Conservation (phyloP, 2,329 filamentous ascomycete genomes). For the Lecanosticta acicola region DNA sequence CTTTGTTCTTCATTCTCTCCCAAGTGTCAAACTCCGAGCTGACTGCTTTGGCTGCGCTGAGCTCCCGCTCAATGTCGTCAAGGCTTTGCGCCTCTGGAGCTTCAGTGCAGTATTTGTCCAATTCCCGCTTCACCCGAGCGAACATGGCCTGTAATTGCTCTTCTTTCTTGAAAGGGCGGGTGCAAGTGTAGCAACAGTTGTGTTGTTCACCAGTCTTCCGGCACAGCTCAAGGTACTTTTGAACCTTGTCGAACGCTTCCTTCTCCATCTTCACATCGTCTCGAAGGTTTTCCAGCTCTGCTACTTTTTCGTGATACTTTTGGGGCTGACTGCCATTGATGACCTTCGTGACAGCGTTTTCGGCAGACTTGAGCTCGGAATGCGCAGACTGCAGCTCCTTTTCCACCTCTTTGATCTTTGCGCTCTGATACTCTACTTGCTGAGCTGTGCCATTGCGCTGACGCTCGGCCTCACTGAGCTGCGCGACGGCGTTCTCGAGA, state of each 20-base stretch:
- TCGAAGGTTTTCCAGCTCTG: constrained; percentile 36
- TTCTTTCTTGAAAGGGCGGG: constrained; percentile 58
- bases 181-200: constrained; percentile 72
- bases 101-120: constrained; percentile 12
- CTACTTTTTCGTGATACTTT: constrained; percentile 46
- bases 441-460: constrained; percentile 65
- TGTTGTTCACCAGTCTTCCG: constrained; percentile 53
- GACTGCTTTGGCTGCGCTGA: constrained; percentile 50
- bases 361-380: constrained; percentile 49
- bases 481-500: constrained; percentile 52
- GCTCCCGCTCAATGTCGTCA: constrained; percentile 51
- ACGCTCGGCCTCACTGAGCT: constrained; percentile 60
- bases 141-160: constrained; percentile 59
- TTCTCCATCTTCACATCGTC: constrained; percentile 59
- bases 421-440: constrained; percentile 72
- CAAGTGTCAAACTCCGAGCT: constrained; percentile 69
- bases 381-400: constrained; percentile 61
- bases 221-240: constrained; percentile 24
- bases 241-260: constrained; percentile 19
- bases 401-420: constrained; percentile 60
- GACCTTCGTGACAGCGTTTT: constrained; percentile 49
- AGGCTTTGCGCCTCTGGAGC: constrained; percentile 47
- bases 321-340: constrained; percentile 46
- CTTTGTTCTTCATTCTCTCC: constrained; percentile 58
- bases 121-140: constrained; percentile 53